Conservation (phyloP, 2,329 filamentous ascomycete species). For the Seiridium unicorne region DNA sequence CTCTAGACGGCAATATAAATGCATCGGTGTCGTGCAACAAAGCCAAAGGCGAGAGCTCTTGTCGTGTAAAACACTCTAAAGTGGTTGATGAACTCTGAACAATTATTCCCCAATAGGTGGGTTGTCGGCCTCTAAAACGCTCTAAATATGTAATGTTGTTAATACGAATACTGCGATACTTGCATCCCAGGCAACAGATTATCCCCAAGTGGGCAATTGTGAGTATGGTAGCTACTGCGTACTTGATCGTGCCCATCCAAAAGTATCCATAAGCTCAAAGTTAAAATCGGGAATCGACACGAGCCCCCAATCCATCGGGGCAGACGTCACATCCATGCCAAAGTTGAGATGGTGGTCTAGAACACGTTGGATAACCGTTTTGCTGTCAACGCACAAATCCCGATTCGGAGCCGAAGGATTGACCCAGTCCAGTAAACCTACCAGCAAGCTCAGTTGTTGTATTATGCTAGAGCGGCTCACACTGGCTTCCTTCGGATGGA, state of each 20-base stretch:
- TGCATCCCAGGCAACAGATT: too few species aligned
- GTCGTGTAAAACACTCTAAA: too few species aligned
- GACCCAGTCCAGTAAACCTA: slow-evolving; percentile 47
- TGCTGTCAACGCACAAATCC: slow-evolving; percentile 39
- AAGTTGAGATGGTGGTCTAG: slow-evolving; percentile 43
- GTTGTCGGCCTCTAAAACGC: too few species aligned
- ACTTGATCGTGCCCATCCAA: slow-evolving; percentile 32
- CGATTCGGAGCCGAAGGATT: slow-evolving; percentile 40
- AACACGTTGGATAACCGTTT: slow-evolving; percentile 40
- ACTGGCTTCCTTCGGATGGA: slow-evolving; percentile 26
- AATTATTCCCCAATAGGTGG: too few species aligned
- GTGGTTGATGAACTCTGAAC: too few species aligned
- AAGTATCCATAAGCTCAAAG: slow-evolving; percentile 42
- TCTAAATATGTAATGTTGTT: too few species aligned
- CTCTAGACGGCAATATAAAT: too few species aligned
- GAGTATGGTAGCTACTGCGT: background rate
- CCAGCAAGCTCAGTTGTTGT: slow-evolving; percentile 43
- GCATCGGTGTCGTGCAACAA: too few species aligned
- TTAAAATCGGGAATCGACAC: slow-evolving; percentile 30
- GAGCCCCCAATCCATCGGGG: slow-evolving; percentile 27
- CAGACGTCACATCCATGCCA: slow-evolving; percentile 8
- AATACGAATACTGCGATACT: too few species aligned
- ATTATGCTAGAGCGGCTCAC: slow-evolving; percentile 42
- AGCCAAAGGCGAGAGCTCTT: too few species aligned
- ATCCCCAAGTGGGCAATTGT: too few species aligned